Base-by-base conservation (phyloP, 2,329 filamentous ascomycete species). In the Albifimbria verrucaria region DNA sequence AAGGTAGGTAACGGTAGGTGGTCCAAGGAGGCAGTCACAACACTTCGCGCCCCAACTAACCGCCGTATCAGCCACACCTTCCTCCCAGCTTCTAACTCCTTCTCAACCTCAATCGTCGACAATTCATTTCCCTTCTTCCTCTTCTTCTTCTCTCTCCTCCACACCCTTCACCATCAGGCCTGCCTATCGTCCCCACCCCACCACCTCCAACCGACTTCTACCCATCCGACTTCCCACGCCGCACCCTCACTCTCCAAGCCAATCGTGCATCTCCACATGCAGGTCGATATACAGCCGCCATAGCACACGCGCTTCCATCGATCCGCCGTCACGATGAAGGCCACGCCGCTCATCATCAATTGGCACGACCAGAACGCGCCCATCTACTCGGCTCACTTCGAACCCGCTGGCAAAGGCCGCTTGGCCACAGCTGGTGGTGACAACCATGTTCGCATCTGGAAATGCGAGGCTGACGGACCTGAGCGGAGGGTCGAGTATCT, bases 351-450 rank as follows among this genome's bases (percentile, higher is more conserved):
- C 63, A 93, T 97, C 69, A 93, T 99, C 76, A 91, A 95, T 79
- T 99, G 94, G 94, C 95, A 99, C 75, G 90, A 97, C 72, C 90
- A 96, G 68, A 96, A 95, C 75, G 86, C 90, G 64, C 94, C 94
- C 54, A 92, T 99, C 70, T 99, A 97, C 77, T 97, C 93, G 43
- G 91, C 92, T 62, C 93, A 97, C 72, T 99, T 97, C 70, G 93
- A 99, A 70, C 90, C 90, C 47, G 82, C 90, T 67, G 92, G 91
- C 59, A 97, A 94, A 72, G 92, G 92, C 51, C 86, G 94, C 65
- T 77, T 99, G 58, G 94, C 94, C 54, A 99, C 94, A 10, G 93
- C 88, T 57, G 94, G 93, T 65, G 94, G 94, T 69, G 94, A 99
- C 74, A 96, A 96, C 71, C 93, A 97, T 75, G 92, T 99, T 65